Percentiles rank a stretch among this genome's conserved stretches.
phyloP scores from a whole-genome alignment of 192 early-diverging fungal species.

The Jimgerdemannia flammicorona region DNA sequence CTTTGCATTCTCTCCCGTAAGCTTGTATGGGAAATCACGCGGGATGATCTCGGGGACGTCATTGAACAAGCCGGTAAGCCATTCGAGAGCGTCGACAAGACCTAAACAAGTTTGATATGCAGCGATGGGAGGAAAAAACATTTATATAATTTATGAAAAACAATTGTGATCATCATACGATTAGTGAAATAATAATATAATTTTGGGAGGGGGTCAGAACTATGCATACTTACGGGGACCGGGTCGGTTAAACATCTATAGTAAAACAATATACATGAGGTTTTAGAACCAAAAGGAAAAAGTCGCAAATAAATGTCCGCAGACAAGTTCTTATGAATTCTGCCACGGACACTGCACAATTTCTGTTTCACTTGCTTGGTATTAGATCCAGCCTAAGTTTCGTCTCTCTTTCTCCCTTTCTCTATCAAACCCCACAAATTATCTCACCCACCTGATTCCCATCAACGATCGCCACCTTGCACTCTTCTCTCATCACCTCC shows the following conservation, averaged over 20 bases:
- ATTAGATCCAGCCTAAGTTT: background rate
- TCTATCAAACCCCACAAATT: background rate
- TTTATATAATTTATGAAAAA: no score
- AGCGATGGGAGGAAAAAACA: no score
- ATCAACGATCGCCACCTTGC: conserved; percentile 40
- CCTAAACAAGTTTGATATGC: background rate
- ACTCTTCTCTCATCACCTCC: conserved; percentile 20
- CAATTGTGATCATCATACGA: no score
- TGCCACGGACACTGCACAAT: no score
- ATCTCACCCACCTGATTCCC: conserved; percentile 34
- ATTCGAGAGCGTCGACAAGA: conserved; percentile 37
- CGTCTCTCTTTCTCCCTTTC: background rate
- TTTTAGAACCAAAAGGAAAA: background rate
- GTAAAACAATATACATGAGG: background rate
- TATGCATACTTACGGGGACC: conserved; percentile 29
- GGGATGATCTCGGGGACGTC: conserved; percentile 40
- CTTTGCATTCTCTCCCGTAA: background rate
- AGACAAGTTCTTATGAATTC: no score
- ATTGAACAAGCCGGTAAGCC: conserved; percentile 39
- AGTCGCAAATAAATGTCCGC: no score
- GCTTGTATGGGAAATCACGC: conserved; percentile 38
- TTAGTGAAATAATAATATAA: no score
- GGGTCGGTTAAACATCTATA: conserved; percentile 49
- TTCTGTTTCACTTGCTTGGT: background rate
- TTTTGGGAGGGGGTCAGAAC: no score